Conservation (phyloP, 2,329 filamentous ascomycete species). For the Cadophora gregata region DNA sequence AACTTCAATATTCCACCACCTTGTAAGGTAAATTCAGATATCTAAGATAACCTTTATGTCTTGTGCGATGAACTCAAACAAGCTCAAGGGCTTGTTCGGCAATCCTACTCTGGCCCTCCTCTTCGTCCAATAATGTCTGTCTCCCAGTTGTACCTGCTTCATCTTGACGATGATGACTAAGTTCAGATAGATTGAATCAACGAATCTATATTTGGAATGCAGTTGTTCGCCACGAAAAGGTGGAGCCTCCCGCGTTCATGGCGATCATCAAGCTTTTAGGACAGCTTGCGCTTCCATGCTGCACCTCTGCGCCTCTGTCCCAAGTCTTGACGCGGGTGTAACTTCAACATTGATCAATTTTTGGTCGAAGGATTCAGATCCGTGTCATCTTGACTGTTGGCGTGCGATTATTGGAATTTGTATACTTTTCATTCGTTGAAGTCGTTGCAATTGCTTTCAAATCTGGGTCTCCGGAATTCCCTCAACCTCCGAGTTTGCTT, state of each 20-base stretch:
- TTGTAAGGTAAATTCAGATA: background rate
- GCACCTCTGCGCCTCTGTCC: conserved; percentile 6
- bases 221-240: background rate
- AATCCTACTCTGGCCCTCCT: background rate
- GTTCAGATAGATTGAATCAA: background rate
- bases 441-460: background rate
- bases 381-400: background rate
- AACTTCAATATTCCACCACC: background rate
- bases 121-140: background rate
- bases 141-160: background rate
- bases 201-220: conserved; percentile 8
- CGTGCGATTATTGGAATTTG: background rate
- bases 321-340: conserved; percentile 3
- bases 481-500: background rate
- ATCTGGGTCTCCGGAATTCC: background rate
- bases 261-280: conserved; percentile 14
- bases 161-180: conserved; percentile 1
- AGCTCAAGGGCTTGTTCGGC: background rate
- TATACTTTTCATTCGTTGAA: conserved; percentile 4
- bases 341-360: background rate
- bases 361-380: conserved; percentile 10
- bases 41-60: background rate
- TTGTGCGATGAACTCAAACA: background rate
- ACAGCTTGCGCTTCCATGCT: background rate
- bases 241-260: conserved; percentile 9